Conservation (phyloP, 441 rosid genomes). For the Erodium moschatum region DNA sequence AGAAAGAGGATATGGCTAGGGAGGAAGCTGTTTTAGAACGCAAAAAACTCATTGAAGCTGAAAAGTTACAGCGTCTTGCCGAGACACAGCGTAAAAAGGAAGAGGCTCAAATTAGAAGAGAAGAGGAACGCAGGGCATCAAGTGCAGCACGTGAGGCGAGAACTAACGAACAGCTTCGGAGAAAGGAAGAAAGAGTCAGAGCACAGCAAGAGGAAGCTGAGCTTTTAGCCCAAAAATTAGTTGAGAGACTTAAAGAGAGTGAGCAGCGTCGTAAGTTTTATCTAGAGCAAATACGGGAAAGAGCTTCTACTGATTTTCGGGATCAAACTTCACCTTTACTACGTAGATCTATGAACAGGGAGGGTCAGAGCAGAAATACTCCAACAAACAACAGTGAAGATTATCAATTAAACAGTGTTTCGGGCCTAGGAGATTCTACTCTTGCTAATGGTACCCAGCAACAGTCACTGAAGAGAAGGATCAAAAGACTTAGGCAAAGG, state of each 20-base stretch:
- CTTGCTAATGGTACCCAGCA: slow-evolving; percentile 39
- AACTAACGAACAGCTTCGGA: slow-evolving; percentile 63
- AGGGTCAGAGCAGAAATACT: slow-evolving; percentile 47
- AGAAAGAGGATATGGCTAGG: slow-evolving; percentile 70
- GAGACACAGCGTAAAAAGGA: slow-evolving; percentile 74
- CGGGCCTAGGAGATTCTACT: slow-evolving; percentile 28
- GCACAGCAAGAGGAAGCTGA: slow-evolving; percentile 91
- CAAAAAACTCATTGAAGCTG: slow-evolving; percentile 70
- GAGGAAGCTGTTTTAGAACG: slow-evolving; percentile 80
- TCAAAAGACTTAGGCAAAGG: slow-evolving; percentile 63
- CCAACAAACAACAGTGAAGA: slow-evolving; percentile 40
- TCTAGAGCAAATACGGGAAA: slow-evolving; percentile 71
- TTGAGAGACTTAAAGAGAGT: slow-evolving; percentile 69
- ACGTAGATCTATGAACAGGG: slow-evolving; percentile 49
- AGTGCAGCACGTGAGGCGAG: slow-evolving; percentile 78
- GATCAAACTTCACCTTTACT: slow-evolving; percentile 70
- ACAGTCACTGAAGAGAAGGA: slow-evolving; percentile 50
- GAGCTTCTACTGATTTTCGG: slow-evolving; percentile 79
- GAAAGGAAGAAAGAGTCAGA: slow-evolving; percentile 69
- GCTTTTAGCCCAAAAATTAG: slow-evolving; percentile 64
- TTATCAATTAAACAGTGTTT: slow-evolving; percentile 34
- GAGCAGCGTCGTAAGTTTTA: slow-evolving; percentile 71
- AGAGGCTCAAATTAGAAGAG: slow-evolving; percentile 79
- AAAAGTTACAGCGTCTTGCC: slow-evolving; percentile 70
- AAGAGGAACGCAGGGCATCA: slow-evolving; percentile 78